These are phyloP conservation scores for Neurospora terricola DNA, from an alignment of 495 filamentous ascomycete species.

Conservation along the genomic window DNA sequence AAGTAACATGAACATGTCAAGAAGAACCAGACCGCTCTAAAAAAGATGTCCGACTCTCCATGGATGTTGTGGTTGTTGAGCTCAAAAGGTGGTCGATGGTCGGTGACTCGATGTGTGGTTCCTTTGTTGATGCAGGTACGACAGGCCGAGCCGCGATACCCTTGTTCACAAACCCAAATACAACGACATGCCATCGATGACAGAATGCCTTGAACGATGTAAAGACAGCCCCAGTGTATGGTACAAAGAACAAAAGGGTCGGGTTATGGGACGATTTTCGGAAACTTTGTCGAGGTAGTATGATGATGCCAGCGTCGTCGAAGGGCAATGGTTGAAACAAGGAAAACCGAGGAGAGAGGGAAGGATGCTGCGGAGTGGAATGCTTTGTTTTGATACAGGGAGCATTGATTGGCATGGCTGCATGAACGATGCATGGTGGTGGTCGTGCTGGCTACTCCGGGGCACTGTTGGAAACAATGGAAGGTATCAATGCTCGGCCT, in stretches of 20 bases:
- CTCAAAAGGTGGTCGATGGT: not conserved
- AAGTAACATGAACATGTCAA: not conserved
- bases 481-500: not conserved
- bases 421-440: not conserved
- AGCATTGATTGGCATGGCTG: not conserved
- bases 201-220: not conserved
- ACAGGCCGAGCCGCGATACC: not conserved
- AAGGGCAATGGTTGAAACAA: not conserved
- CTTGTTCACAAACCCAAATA: not conserved
- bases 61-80: not conserved
- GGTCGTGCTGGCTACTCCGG: not conserved
- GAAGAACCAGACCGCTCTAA: not conserved
- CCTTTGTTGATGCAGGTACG: not conserved
- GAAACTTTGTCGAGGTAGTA: not conserved
- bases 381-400: not conserved
- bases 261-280: not conserved
- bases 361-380: not conserved
- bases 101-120: not conserved
- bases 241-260: not conserved
- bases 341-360: not conserved
- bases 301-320: not conserved
- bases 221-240: not conserved
- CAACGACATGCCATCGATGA: not conserved
- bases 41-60: not conserved
- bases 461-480: not conserved